Conservation (phyloP, 2,329 filamentous ascomycete genomes). For the Pleomassaria siparia region DNA sequence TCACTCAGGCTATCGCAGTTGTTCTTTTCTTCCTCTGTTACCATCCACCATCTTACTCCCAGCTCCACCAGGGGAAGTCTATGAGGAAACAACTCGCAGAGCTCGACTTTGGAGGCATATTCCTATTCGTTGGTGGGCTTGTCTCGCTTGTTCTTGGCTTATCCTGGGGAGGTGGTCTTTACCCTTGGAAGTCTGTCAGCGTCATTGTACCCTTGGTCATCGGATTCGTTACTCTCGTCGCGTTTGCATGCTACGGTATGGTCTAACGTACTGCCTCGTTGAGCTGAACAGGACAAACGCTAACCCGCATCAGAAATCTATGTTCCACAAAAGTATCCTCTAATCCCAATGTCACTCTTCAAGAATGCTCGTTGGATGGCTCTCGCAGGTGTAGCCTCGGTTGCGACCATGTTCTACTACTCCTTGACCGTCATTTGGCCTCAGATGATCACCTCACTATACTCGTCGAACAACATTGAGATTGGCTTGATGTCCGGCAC, state of each 20-base stretch:
- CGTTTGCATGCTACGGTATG: no score
- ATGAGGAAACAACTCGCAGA: slow-evolving; percentile 20
- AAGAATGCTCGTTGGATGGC: slow-evolving; percentile 35
- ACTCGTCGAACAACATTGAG: slow-evolving; percentile 13
- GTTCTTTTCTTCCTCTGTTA: slow-evolving; percentile 50
- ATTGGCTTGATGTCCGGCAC: slow-evolving; percentile 19
- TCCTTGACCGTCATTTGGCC: slow-evolving; percentile 40
- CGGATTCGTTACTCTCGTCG: no score
- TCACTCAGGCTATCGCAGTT: slow-evolving; percentile 43
- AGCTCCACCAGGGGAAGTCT: slow-evolving; percentile 22
- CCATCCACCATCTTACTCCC: slow-evolving; percentile 50
- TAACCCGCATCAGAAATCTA: slow-evolving; percentile 13
- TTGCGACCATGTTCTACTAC: slow-evolving; percentile 34
- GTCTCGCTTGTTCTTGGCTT: neutral
- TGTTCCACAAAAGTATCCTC: slow-evolving; percentile 37
- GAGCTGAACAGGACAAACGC: slow-evolving; percentile 11
- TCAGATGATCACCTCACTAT: slow-evolving; percentile 14
- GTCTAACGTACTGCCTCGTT: slow-evolving; percentile 10
- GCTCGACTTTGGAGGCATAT: neutral
- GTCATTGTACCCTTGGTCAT: slow-evolving; percentile 1
- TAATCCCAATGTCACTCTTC: slow-evolving; percentile 43
- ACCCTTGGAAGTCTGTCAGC: neutral
- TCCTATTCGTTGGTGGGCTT: neutral
- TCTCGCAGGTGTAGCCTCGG: no score
- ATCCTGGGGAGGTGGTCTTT: neutral